These are phyloP conservation scores for Allium fistulosum DNA, from an alignment of 106 monocot genomes.

Conservation along the genomic window DNA sequence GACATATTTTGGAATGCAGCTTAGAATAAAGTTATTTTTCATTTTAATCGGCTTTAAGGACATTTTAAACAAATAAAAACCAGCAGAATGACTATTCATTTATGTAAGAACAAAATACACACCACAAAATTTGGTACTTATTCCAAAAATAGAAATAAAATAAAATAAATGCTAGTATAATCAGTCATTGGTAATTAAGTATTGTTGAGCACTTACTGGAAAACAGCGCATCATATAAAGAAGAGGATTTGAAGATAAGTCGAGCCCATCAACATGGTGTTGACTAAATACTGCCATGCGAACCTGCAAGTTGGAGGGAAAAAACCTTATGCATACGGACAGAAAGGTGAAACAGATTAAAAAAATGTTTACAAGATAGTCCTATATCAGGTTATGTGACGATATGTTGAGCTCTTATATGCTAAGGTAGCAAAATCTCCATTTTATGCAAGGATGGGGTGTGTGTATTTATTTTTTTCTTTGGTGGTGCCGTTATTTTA, in stretches of 20 bases:
- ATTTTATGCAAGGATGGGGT: not conserved
- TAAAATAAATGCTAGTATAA: too few relatives aligned
- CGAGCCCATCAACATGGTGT: constrained; percentile 98
- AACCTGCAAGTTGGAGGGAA: constrained; percentile 36
- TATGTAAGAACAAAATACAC: too few relatives aligned
- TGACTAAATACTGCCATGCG: constrained; percentile 99
- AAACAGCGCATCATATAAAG: constrained; percentile 98
- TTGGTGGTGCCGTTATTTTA: not conserved
- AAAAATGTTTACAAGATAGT: too few relatives aligned
- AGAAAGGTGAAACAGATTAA: not conserved
- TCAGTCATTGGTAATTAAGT: not conserved
- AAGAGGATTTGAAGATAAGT: constrained; percentile 92
- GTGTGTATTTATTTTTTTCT: not conserved
- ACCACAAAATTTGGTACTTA: too few relatives aligned
- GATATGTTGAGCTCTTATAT: too few relatives aligned
- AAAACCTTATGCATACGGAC: not conserved
- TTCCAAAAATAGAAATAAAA: too few relatives aligned
- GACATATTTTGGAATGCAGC: too few relatives aligned
- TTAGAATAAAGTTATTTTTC: too few relatives aligned
- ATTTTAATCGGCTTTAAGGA: too few relatives aligned
- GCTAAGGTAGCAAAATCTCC: not conserved
- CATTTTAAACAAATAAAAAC: too few relatives aligned
- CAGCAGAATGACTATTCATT: too few relatives aligned
- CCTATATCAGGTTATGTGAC: too few relatives aligned
- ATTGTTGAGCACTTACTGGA: constrained; percentile 49